These are phyloP conservation scores for Inga leiocalycina DNA, from an alignment of 306 rosid species.

Conservation along the genomic window DNA sequence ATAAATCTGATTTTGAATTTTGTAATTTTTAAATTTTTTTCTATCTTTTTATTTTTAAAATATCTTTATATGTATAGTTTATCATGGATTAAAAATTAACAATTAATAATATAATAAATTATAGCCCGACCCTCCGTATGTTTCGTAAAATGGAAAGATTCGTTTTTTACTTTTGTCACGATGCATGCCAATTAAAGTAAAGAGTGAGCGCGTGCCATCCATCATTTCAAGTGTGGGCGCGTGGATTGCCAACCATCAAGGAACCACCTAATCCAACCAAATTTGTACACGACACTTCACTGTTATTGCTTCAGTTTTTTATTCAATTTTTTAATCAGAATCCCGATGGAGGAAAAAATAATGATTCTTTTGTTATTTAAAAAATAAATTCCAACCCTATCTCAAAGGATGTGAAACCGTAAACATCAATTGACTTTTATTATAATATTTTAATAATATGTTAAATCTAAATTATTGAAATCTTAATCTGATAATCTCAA, in stretches of 20 bases:
- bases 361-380: background rate
- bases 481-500: too few species aligned
- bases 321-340: background rate
- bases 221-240: slow-evolving; percentile 44
- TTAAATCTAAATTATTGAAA: too few species aligned
- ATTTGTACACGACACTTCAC: background rate
- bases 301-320: background rate
- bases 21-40: too few species aligned
- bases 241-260: slow-evolving; percentile 27
- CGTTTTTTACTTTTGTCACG: background rate
- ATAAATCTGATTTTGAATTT: too few species aligned
- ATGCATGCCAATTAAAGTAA: slow-evolving; percentile 22
- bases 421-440: background rate
- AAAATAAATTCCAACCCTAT: background rate
- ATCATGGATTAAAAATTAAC: too few species aligned
- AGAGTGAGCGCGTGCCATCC: slow-evolving; percentile 8
- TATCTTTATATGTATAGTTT: too few species aligned
- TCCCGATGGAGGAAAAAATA: background rate
- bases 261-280: slow-evolving; percentile 21
- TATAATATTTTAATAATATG: too few species aligned
- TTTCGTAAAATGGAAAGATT: slow-evolving; percentile 61
- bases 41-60: too few species aligned
- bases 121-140: background rate
- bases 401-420: too few species aligned
- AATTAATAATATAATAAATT: too few species aligned